phyloP scores from a whole-genome alignment of 2,329 filamentous ascomycete genomes.

The Boeremia exigua region DNA sequence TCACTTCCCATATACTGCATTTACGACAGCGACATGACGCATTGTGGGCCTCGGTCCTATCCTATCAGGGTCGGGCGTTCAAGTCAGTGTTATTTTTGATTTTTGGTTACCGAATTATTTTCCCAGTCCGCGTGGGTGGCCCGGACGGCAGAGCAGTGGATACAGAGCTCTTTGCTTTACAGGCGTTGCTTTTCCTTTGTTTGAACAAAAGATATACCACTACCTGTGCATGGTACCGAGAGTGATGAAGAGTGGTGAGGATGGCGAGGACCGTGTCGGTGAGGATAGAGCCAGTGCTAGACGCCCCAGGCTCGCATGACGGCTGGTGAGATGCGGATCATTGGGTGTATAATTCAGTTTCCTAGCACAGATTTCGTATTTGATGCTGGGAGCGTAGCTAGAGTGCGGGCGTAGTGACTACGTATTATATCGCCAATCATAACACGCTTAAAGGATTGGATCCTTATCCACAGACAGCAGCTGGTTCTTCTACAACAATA shows the following conservation, averaged over 20 bases:
- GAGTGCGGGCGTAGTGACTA: neutral
- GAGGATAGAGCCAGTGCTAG: constrained; percentile 2
- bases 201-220: constrained; percentile 23
- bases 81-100: constrained; percentile 37
- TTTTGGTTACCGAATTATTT: constrained; percentile 25
- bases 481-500: too few species aligned
- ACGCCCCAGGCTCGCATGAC: constrained; percentile 15
- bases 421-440: neutral
- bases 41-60: constrained; percentile 34
- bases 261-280: neutral
- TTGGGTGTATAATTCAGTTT: constrained; percentile 28
- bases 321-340: constrained; percentile 2
- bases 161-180: constrained; percentile 18
- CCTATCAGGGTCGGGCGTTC: constrained; percentile 37
- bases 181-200: constrained; percentile 1
- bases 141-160: constrained; percentile 21
- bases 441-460: neutral
- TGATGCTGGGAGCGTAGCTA: constrained; percentile 3
- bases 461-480: neutral
- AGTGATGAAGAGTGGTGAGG: constrained; percentile 1
- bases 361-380: constrained; percentile 4
- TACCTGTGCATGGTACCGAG: constrained; percentile 16
- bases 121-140: constrained; percentile 15
- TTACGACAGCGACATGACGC: constrained; percentile 48
- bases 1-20: constrained; percentile 47